A percentile compares a stretch with the other conserved stretches of the same genome.
phyloP scores from a whole-genome alignment of 1,284 basidiomycete species.

The Ustilago sp. region DNA sequence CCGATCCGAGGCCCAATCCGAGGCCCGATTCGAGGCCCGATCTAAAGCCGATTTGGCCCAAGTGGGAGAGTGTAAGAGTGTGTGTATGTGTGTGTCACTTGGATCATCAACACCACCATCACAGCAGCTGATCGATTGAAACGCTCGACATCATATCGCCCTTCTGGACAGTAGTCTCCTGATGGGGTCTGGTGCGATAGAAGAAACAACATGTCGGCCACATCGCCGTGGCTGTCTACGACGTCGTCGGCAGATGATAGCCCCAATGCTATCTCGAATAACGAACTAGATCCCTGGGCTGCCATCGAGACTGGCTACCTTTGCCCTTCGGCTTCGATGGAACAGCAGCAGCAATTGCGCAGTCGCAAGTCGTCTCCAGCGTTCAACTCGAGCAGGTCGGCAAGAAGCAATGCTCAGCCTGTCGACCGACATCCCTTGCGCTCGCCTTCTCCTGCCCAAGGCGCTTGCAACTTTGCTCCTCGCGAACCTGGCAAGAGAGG shows the following conservation, averaged over 20 bases:
- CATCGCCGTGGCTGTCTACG: slow-evolving; percentile 27
- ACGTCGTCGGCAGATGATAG: slow-evolving; percentile 7
- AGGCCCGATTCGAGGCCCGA: slow-evolving; percentile 2
- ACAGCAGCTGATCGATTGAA: too few species aligned
- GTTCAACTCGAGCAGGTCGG: background rate
- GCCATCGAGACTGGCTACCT: slow-evolving; percentile 31
- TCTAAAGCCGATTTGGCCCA: too few species aligned
- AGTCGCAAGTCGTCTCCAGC: slow-evolving; percentile 36
- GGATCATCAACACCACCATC: too few species aligned
- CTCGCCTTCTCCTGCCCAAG: slow-evolving; percentile 33
- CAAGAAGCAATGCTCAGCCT: slow-evolving; percentile 16
- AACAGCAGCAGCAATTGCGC: slow-evolving; percentile 28
- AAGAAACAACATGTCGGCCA: slow-evolving; percentile 18
- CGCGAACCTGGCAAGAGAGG: slow-evolving; percentile 11
- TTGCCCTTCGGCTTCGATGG: slow-evolving; percentile 11
- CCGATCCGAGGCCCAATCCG: background rate
- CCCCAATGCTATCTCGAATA: slow-evolving; percentile 6
- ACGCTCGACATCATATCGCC: background rate
- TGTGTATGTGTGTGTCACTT: too few species aligned
- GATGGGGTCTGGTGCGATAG: background rate
- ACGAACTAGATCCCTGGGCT: slow-evolving; percentile 23
- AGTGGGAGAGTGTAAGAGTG: background rate
- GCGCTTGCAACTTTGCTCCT: slow-evolving; percentile 9
- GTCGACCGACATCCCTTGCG: slow-evolving; percentile 48
- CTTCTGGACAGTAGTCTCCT: background rate